Base-by-base conservation (phyloP, 345 rosid genomes). In the Eucalyptus viminalis region DNA sequence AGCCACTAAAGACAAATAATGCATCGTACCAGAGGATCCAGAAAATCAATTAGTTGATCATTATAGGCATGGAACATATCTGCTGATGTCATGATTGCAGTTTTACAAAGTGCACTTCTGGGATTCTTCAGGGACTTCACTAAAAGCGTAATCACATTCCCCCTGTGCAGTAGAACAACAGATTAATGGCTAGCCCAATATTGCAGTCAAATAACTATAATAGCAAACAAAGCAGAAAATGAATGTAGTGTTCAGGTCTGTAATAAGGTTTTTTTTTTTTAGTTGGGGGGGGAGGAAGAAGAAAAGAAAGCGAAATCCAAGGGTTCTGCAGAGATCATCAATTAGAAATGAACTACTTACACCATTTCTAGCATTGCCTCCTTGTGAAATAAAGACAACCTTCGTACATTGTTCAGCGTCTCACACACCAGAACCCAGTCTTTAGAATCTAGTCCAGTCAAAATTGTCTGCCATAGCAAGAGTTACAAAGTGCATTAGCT, bases 101-200 rank as follows among this genome's bases (percentile, higher is more conserved):
- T 98, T 94, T 98, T 98, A 92, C 99, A 97, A 29, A 98, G 95
- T 27, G 99, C 98, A 87, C 99, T 97, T 93, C 99, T 96, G 69
- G 99, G 99, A 92, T 97, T 98, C 93, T 98, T 98, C 92, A 98
- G 91, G 83, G 98, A 95, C 92, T 97, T 98, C 90, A 98, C 99
- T 45, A 95, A 62, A 47, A 98, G 96, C 50, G 95, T 94, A 65
- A 96, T 92, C 89, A 95, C 94, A 87, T 96, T 94, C 60, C 89
- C 95, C 90, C 99, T 98, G 95, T 89, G 80, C 49, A 89, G 51
- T 69, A 88, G 72, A 69, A 40, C 43, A 90, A 60, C 44, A 60
- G 72, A 31, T 54, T 27, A 87, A 51, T 47, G 14, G 60, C 34
- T 60, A 44, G 49, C 34, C 34, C 80, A 72, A 19, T 37, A 5